phyloP scores from a whole-genome alignment of 176 grass and related monocot genomes.

The Aegilops sharonensis region DNA sequence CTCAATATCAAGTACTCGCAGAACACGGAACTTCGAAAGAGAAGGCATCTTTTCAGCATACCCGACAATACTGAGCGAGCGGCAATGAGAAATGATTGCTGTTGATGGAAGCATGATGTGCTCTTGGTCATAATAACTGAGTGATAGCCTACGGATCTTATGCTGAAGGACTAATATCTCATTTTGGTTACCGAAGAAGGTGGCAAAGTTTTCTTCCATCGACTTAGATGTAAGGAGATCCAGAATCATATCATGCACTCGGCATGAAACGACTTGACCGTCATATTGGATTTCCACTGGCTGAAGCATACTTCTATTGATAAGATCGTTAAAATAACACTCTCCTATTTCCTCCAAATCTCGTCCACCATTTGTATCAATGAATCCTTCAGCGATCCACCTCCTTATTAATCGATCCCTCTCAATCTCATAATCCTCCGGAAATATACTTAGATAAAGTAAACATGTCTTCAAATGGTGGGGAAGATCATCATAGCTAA shows the following conservation, averaged over 20 bases:
- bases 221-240: conserved; percentile 47
- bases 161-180: neutral
- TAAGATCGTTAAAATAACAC: conserved; percentile 35
- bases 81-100: conserved; percentile 1
- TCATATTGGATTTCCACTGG: conserved; percentile 14
- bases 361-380: conserved; percentile 14
- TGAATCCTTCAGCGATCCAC: conserved; percentile 50
- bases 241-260: conserved; percentile 52
- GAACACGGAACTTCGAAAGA: conserved; percentile 19
- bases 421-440: conserved; percentile 39
- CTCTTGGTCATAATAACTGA: conserved; percentile 24
- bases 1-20: conserved; percentile 43
- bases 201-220: conserved; percentile 38
- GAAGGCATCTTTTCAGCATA: conserved; percentile 26
- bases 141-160: conserved; percentile 34
- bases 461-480: conserved; percentile 46
- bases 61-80: conserved; percentile 34
- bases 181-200: conserved; percentile 3
- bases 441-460: conserved; percentile 42
- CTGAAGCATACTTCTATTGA: conserved; percentile 45
- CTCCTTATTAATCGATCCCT: conserved; percentile 32
- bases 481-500: conserved; percentile 45
- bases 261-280: conserved; percentile 22
- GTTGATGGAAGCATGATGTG: conserved; percentile 7
- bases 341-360: conserved; percentile 33